Evolutionary conservation across 2,329 filamentous ascomycete species (phyloP).

Genomic region (Phyllosticta citribraziliensis): DNA sequence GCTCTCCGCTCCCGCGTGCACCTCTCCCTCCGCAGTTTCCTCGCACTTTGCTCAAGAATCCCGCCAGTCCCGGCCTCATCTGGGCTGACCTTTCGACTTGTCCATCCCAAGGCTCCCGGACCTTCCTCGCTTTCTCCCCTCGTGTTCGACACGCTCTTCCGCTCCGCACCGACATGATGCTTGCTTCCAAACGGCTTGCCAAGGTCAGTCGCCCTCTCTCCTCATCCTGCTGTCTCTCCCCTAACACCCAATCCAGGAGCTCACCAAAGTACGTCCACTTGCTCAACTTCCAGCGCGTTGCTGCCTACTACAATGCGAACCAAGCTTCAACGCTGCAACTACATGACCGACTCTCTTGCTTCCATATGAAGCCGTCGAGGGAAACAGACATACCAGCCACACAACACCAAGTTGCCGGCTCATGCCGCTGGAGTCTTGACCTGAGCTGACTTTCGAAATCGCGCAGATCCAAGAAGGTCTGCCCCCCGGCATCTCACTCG

Average conservation of each 20-base stretch:
- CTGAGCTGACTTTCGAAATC: not conserved
- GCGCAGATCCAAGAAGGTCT: slow-evolving; percentile 46
- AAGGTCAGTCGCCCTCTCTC: slow-evolving; percentile 32
- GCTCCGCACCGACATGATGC: slow-evolving; percentile 23
- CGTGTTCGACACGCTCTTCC: not conserved
- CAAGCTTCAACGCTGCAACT: not conserved
- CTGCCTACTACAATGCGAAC: not conserved
- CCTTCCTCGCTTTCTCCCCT: not conserved
- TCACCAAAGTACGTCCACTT: slow-evolving; percentile 16
- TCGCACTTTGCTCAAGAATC: not conserved
- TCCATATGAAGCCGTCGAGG: not conserved
- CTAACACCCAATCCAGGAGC: not conserved
- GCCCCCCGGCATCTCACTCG: slow-evolving; percentile 63
- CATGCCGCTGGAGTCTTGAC: not conserved
- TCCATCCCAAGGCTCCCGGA: not conserved
- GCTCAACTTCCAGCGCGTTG: not conserved
- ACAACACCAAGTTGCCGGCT: not conserved
- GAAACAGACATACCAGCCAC: not conserved
- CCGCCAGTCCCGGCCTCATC: not conserved
- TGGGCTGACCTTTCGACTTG: not conserved
- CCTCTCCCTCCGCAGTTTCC: not conserved
- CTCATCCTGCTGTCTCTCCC: not conserved
- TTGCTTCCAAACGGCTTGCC: slow-evolving; percentile 47
- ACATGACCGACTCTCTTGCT: not conserved
- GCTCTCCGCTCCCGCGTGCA: not conserved